Base-by-base conservation (phyloP, 164 flowering plant genomes). In the Liquidambar formosana region DNA sequence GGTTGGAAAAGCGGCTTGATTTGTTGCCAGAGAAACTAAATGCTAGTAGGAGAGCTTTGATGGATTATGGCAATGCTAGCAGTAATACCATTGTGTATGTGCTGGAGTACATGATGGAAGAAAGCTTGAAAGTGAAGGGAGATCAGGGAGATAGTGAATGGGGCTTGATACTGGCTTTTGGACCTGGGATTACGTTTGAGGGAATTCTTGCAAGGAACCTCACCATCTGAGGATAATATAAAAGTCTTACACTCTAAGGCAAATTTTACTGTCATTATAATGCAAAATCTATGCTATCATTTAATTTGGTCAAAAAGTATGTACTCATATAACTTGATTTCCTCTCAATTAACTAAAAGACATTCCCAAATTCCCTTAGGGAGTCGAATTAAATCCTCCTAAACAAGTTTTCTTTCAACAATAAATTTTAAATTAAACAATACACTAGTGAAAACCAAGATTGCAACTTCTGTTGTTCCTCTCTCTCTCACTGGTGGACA, bases 101-200 rank as follows among this genome's bases (percentile, higher is more conserved):
- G 69, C 66, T 92, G 84, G 98, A 94, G 79, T 89, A 92, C 74
- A 84, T 94, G 92, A 63, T 89, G 8, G 92, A 94, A 66, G 95
- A 91, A 76, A 79, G 80, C 75, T 51, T 67, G 74, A 91, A 88
- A 71, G 68, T 57, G 73, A 85, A 72, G 51, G 66, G 62, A 48
- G 65, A 71, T 8, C 59, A 68, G 8, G 74, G 23, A 43, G 81
- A 63, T 16, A 25, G 28, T 15, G 91, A 88, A 47, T 87, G 96
- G 96, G 98, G 99, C n/a, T 68, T 94, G 78, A 84, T 94, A 8
- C 81, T 92, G 66, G 97, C 97, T 57, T 94, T 94, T 78, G 97
- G 98, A 47, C 98, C 98, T n/a, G 95, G 97, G 21, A 77, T 92
- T 66, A 89, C 94, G 14, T 86, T 92, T 70, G 95, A 94, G 71